Base-by-base conservation (phyloP, 305 asterid genomes). In the Fraxinus nigra region DNA sequence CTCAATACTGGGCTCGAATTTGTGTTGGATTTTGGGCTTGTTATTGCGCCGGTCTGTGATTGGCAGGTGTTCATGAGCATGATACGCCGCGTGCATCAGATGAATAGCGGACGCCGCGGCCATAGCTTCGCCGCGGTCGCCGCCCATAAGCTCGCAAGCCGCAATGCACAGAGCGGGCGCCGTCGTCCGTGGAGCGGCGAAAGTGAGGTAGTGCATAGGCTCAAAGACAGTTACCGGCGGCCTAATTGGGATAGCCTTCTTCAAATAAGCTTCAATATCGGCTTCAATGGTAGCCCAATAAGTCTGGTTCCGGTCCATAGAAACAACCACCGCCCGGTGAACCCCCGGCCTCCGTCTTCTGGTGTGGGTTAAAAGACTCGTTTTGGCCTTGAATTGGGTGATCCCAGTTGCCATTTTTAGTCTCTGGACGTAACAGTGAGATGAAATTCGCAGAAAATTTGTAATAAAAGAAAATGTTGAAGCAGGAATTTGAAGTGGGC, bases 181-280 rank as follows among this genome's bases (percentile, higher is more conserved):
- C 34, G 85, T 83, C 81, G 92, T 88, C 78, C 81, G 74, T 0
- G 96, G 93, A 76, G 93, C 92, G 6, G 95, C 82, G 33, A 93
- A 84, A 59, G 93, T 85, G 81, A 93, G 87, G 81, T 91, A 80
- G 76, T 81, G 93, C 97, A 92, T 92, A 79, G 97, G 97, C 89
- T 85, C 93, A 80, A 87, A 89, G 4, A 92, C 93, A 0, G 91
- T 78, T 38, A 86, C 88, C 7, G 96, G 97, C 5, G 86, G 61
- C 72, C 88, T 51, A 35, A 90, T 85, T 0, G 89, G 92, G 76
- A 93, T 90, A 77, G 91, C 82, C 0, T 82, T 78, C 79, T 85
- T 89, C 30, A 92, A 88, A 72, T 90, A 86, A 24, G 82, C 11
- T 38, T 86, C 84, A 18, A 93, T 82, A 0, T 93, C 91, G 30